Percentiles rank a stretch among this genome's conserved stretches.
These are phyloP conservation scores for Reticulascus tulasneorum DNA, from an alignment of 2,329 filamentous ascomycete species.

Conservation along the genomic window DNA sequence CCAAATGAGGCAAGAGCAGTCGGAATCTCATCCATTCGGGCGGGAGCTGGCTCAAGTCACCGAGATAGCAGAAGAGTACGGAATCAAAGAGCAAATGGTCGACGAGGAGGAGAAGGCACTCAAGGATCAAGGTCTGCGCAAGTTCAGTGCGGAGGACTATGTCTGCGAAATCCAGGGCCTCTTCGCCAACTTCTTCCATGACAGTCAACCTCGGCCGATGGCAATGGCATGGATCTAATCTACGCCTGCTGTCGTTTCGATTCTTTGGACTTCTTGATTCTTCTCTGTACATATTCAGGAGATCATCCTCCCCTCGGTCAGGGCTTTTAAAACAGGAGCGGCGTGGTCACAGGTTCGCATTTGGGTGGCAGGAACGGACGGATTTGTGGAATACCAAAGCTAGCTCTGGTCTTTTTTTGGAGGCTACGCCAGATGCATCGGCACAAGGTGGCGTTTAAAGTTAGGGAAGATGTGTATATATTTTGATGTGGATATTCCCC, in stretches of 20 bases:
- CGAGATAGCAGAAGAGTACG: slow-evolving; percentile 88
- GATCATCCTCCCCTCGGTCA: too few species aligned
- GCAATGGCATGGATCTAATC: slow-evolving; percentile 47
- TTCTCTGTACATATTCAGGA: slow-evolving; percentile 15
- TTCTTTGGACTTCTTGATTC: background rate
- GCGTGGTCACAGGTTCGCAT: too few species aligned
- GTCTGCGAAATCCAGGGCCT: slow-evolving; percentile 72
- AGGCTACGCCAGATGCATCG: too few species aligned
- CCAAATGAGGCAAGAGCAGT: slow-evolving; percentile 24
- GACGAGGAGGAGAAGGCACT: slow-evolving; percentile 75
- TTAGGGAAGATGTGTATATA: too few species aligned
- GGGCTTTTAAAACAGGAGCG: too few species aligned
- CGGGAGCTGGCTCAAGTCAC: slow-evolving; percentile 88
- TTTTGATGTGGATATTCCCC: too few species aligned
- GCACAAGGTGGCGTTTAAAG: too few species aligned
- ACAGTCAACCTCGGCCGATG: slow-evolving; percentile 22
- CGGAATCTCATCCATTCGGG: slow-evolving; percentile 69
- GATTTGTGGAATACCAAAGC: too few species aligned
- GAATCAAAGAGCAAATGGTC: slow-evolving; percentile 54
- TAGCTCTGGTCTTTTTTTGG: too few species aligned
- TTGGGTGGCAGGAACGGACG: too few species aligned
- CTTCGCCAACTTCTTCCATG: slow-evolving; percentile 56
- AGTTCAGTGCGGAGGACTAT: slow-evolving; percentile 79
- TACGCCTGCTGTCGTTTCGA: background rate
- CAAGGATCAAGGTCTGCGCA: slow-evolving; percentile 63